Evolutionary conservation across 345 rosid species (phyloP), one percentile per base, ranked within the genome.

Genomic region (Cardamine chenopodiifolia): DNA sequence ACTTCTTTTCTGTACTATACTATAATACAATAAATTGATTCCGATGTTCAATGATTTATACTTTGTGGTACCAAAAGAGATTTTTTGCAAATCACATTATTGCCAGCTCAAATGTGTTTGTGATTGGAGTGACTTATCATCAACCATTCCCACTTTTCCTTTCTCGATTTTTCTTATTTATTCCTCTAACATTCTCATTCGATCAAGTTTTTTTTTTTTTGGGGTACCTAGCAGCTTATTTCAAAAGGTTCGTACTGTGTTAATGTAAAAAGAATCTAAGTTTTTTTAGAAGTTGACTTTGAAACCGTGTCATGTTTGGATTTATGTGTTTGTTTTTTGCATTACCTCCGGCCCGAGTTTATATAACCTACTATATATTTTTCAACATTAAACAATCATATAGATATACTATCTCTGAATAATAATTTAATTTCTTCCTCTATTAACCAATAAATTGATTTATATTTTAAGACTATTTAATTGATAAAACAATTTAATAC

Each of bases 101-200:
- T 70, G 75, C 59, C 80, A 76, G 80, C 80, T 76, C 80, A 70
- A 76, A 62, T 54, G n/a, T 35, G 61, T 76, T 70, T 70, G 79
- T 75, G 65, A 76, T 62, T 54, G 58, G 71, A 62, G 66, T 70
- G 66, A 35, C 67, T 56, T 70, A 77, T 63, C 54, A 76, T 70
- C 80, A 70, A 77, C 80, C 67, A 70, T 70, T 70, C 71, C 31
- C 55, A 54, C 76, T 63, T 70, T 76, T 69, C 47, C 42, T 62
- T 76, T 62, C 80, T 54, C 40, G 2, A 39, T 66, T 74, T 39
- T 35, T 53, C 56, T 56, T 65, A 31, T 26, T 57, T 71, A 11
- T 61, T 62, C 63, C 53, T 14, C 23, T 62, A 35, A 22, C 61
- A 52, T 67, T 67, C 49, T 28, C 15, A 50, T 22, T 34, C 14